Evolutionary conservation across 2,329 filamentous ascomycete genomes (phyloP).

Genomic region (Stachybotrys chartarum): DNA sequence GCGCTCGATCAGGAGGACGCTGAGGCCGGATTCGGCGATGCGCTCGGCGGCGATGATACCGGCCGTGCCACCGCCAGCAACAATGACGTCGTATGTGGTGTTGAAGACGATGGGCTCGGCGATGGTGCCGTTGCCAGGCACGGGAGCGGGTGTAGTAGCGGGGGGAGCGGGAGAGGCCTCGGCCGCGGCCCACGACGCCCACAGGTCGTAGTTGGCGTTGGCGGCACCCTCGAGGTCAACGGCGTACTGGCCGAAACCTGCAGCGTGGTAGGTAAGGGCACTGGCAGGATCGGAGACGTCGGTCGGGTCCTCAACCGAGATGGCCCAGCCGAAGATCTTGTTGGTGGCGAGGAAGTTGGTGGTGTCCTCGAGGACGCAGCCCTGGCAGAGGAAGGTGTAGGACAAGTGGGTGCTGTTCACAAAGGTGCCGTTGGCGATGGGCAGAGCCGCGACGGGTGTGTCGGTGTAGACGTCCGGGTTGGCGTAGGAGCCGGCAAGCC

Average conservation of each 20-base stretch:
- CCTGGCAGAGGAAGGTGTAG: slow-evolving; percentile 46
- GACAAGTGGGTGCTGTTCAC: slow-evolving; percentile 45
- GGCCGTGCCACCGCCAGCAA: slow-evolving; percentile 15
- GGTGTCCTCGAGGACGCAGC: slow-evolving; percentile 29
- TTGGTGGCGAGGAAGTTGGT: slow-evolving; percentile 19
- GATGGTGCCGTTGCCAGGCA: slow-evolving; percentile 7
- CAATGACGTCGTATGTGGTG: slow-evolving; percentile 16
- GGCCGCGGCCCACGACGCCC: slow-evolving; percentile 17
- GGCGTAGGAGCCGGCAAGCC: slow-evolving; percentile 31
- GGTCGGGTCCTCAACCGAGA: slow-evolving; percentile 22
- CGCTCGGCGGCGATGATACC: slow-evolving; percentile 18
- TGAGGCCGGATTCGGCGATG: slow-evolving; percentile 13
- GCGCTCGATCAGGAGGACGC: slow-evolving; percentile 17
- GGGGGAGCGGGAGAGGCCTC: slow-evolving; percentile 4
- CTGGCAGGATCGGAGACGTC: slow-evolving; percentile 22
- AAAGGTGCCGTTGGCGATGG: slow-evolving; percentile 44
- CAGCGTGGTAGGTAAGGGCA: slow-evolving; percentile 30
- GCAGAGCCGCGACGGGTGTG: slow-evolving; percentile 26
- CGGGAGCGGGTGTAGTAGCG: slow-evolving; percentile 5
- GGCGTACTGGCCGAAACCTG: slow-evolving; percentile 29
- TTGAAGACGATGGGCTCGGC: slow-evolving; percentile 11
- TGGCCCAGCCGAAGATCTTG: slow-evolving; percentile 31
- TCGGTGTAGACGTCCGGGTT: slow-evolving; percentile 38
- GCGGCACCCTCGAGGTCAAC: slow-evolving; percentile 22
- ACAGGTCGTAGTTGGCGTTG: slow-evolving; percentile 20